phyloP scores from a whole-genome alignment of 2,329 filamentous ascomycete species.

The Diaporthe aspalathi region DNA sequence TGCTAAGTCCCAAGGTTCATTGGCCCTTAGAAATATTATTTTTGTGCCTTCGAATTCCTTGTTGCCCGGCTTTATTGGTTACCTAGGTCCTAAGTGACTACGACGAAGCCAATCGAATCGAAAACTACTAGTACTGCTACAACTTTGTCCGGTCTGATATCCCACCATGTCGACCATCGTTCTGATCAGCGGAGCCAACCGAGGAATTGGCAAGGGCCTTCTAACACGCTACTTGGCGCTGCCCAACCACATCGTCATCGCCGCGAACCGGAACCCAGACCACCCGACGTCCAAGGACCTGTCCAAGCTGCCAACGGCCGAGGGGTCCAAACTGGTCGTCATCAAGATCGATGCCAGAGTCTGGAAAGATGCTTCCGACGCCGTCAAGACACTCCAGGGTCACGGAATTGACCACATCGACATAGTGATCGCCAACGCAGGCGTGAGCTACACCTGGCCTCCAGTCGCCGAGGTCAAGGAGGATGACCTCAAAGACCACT shows the following conservation, averaged over 20 bases:
- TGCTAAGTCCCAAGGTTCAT: background rate
- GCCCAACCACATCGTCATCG: constrained; percentile 27
- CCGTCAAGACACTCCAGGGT: constrained; percentile 46
- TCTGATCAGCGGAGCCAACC: constrained; percentile 46
- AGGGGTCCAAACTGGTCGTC: constrained; percentile 52
- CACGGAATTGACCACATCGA: constrained; percentile 57
- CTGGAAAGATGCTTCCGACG: constrained; percentile 48
- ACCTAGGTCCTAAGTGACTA: background rate
- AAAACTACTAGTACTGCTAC: background rate
- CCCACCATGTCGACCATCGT: constrained; percentile 15
- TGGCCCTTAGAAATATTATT: background rate
- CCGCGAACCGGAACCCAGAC: constrained; percentile 32
- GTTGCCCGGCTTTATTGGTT: background rate
- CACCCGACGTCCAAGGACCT: constrained; percentile 4
- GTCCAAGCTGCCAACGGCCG: background rate
- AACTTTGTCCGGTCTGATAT: background rate
- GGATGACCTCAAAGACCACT: constrained; percentile 51
- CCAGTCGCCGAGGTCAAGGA: constrained; percentile 49
- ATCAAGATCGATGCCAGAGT: constrained; percentile 55
- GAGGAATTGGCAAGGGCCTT: constrained; percentile 45
- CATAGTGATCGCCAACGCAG: constrained; percentile 65
- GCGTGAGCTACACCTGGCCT: constrained; percentile 51
- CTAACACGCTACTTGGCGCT: constrained; percentile 37
- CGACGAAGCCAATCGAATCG: background rate
- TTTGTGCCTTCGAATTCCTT: background rate